Base-by-base conservation (phyloP, 148 eudicot genomes). In the Arctostaphylos glauca region DNA sequence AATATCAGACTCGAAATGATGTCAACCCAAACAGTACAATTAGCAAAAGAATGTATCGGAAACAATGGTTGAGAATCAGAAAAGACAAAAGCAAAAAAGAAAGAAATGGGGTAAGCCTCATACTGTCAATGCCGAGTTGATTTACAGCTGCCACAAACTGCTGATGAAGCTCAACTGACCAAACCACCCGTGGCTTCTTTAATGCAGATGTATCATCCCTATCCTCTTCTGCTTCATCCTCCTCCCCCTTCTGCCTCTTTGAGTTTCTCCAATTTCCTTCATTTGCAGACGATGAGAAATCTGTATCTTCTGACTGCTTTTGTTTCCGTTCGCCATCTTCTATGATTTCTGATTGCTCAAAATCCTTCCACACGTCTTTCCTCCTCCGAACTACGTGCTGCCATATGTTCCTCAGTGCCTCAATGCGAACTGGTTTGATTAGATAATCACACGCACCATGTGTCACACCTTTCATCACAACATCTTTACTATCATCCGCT, bases 161-260 rank as follows among this genome's bases (percentile, higher is more conserved):
- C 75, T 95, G 95, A 86, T 95, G 98, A 56, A 95, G 98, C 87
- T 95, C 98, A 49, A 91, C 94, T 1, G 98, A 91, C 98, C 98
- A 95, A 84, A 95, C 98, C 19, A 95, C 96, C 49, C 98, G 86
- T 62, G 97, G 98, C 81, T 93, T 93, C 86, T 95, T 95, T 58
- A 89, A 82, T 8, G 94, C 75, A 83, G 95, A 80, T 3, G 89
- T 76, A 82, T 93, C 98, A 73, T 95, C 97, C 86, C 88, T 92
- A 0, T 93, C 97, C 21, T 91, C 97, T 19, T 91, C 97, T 0
- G 74, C 44, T 9, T 89, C 92, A 6, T 92, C 97, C 19, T 93
- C 97, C 75, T 90, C 97, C 3, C 88, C 92, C 82, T 93, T 95
- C 83, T 93, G 86, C 76, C 84, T 89, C 84, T 91, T 95, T 15